Conservation (phyloP, 495 filamentous ascomycete genomes). For the Tuber calosporum region DNA sequence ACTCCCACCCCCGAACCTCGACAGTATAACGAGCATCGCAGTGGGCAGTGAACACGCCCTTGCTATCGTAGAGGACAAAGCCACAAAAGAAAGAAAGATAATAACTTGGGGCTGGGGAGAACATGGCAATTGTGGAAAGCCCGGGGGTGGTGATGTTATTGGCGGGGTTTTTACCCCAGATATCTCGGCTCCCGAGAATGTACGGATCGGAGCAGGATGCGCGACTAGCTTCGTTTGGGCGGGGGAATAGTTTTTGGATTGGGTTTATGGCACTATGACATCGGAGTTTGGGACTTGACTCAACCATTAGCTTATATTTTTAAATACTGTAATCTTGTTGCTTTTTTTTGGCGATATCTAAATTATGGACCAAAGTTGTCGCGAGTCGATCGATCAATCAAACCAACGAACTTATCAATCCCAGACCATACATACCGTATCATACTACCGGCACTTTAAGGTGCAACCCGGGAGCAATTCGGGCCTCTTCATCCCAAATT, state of each 20-base stretch:
- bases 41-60: constrained; percentile 83
- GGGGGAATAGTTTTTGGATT: constrained; percentile 1
- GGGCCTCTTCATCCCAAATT: neutral
- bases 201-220: constrained; percentile 69
- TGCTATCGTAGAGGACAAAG: constrained; percentile 52
- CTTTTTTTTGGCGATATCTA: neutral
- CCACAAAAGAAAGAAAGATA: constrained; percentile 46
- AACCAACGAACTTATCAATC: neutral
- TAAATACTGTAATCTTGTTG: neutral
- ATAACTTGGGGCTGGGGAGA: constrained; percentile 91
- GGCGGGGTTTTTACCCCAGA: constrained; percentile 38
- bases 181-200: constrained; percentile 42
- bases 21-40: constrained; percentile 52
- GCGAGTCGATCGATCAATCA: neutral
- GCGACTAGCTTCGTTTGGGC: constrained; percentile 73
- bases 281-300: neutral
- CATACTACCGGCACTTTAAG: neutral
- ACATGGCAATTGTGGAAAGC: constrained; percentile 86
- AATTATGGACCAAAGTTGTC: neutral
- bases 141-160: constrained; percentile 57
- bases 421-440: neutral
- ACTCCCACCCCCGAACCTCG: constrained; percentile 56
- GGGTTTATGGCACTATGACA: neutral
- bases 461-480: neutral
- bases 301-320: neutral